These are phyloP conservation scores for Euptelea pleiosperma DNA, from an alignment of 164 flowering plant species.

Conservation along the genomic window DNA sequence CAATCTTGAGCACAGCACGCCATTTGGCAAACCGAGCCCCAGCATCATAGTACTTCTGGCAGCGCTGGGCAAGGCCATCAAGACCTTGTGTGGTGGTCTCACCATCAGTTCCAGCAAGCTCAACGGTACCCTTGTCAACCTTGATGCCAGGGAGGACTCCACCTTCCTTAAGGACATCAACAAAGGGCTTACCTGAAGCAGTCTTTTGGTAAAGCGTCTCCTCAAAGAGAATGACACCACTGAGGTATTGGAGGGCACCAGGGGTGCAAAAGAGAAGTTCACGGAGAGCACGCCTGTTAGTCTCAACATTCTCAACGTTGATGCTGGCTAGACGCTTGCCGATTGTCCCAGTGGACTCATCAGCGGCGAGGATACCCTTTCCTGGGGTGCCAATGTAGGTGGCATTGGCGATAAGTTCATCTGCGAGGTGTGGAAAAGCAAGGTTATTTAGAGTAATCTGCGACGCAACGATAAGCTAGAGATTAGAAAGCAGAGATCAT, in stretches of 20 bases:
- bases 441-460: too few relatives aligned
- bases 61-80: slow-evolving; percentile 48
- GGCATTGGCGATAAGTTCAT: slow-evolving; percentile 55
- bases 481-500: too few relatives aligned
- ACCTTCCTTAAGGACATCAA: slow-evolving; percentile 46
- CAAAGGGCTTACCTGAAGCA: slow-evolving; percentile 44
- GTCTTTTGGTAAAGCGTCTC: slow-evolving; percentile 58
- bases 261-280: slow-evolving; percentile 54
- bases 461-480: too few relatives aligned
- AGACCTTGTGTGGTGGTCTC: slow-evolving; percentile 61
- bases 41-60: slow-evolving; percentile 41
- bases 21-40: slow-evolving; percentile 52
- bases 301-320: slow-evolving; percentile 50
- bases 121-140: slow-evolving; percentile 56
- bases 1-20: slow-evolving; percentile 48
- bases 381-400: slow-evolving; percentile 57
- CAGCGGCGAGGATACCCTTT: slow-evolving; percentile 64
- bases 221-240: slow-evolving; percentile 54
- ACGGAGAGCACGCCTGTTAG: slow-evolving; percentile 47
- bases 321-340: slow-evolving; percentile 54
- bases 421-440: slow-evolving; percentile 19
- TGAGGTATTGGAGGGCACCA: slow-evolving; percentile 41
- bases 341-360: slow-evolving; percentile 57
- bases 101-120: slow-evolving; percentile 48
- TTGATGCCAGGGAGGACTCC: slow-evolving; percentile 58